A percentile compares a stretch with the other conserved stretches of the same genome.
Evolutionary conservation across 1,284 basidiomycete genomes (phyloP).

Genomic region (Ceratobasidium sp.): DNA sequence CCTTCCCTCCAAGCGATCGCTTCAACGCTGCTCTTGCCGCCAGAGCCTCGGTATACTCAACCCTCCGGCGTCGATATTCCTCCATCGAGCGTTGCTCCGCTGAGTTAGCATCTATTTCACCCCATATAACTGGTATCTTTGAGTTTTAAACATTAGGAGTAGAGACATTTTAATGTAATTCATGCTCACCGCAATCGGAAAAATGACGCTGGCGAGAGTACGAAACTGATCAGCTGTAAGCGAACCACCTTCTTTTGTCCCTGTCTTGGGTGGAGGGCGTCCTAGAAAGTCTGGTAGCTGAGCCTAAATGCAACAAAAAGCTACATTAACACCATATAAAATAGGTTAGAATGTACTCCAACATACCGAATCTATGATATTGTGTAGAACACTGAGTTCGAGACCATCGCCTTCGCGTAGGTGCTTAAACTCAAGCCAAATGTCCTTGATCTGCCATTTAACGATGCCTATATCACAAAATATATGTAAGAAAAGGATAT

Average conservation of each 20-base stretch:
- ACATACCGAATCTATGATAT: not conserved
- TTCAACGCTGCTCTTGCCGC: not conserved
- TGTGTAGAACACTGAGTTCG: not conserved
- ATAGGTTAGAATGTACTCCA: not conserved
- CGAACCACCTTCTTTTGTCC: not conserved
- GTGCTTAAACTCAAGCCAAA: constrained; percentile 1
- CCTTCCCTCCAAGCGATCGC: not conserved
- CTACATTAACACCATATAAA: not conserved
- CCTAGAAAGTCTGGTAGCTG: not conserved
- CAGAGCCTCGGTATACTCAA: not conserved
- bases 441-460: not conserved
- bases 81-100: not conserved
- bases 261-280: not conserved
- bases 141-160: not conserved
- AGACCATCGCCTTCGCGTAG: not conserved
- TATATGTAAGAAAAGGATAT: not conserved
- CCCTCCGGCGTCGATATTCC: not conserved
- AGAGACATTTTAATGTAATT: not conserved
- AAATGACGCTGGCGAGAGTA: not conserved
- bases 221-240: constrained; percentile 4
- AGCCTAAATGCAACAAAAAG: not conserved
- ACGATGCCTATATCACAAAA: not conserved
- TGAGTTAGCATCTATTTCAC: not conserved
- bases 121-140: constrained; percentile 5
- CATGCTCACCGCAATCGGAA: constrained; percentile 6